phyloP scores from a whole-genome alignment of 768 basidiomycete genomes.

The Pisolithus microcarpus region DNA sequence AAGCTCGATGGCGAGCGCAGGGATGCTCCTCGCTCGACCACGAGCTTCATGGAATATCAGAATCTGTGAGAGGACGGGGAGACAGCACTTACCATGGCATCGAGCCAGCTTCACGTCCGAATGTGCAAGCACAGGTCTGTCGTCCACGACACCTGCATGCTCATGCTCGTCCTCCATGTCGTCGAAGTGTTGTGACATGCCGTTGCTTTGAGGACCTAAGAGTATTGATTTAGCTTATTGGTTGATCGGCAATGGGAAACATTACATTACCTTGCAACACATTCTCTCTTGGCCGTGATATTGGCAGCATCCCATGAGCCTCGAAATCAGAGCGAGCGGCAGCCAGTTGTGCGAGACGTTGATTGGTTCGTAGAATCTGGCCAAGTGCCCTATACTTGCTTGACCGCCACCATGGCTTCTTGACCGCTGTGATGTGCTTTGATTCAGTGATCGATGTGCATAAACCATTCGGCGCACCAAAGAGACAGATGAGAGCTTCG shows the following conservation, averaged over 20 bases:
- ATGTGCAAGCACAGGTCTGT: neutral
- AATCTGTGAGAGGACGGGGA: neutral
- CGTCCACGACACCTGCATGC: neutral
- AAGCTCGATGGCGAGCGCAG: neutral
- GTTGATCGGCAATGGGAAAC: no score
- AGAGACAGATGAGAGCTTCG: slow-evolving; percentile 2
- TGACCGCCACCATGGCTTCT: neutral
- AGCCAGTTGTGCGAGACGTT: slow-evolving; percentile 10
- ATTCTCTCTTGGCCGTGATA: no score
- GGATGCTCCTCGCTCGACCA: no score
- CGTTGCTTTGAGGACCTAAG: no score
- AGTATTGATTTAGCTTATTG: no score
- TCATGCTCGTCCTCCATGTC: neutral
- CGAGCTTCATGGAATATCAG: no score
- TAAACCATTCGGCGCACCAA: slow-evolving; percentile 11
- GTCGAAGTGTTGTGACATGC: no score
- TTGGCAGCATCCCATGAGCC: slow-evolving; percentile 14
- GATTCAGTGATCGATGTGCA: neutral
- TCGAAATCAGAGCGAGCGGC: slow-evolving; percentile 15
- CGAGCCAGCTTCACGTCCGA: neutral
- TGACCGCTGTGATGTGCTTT: neutral
- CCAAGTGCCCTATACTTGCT: neutral
- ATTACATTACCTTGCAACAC: no score
- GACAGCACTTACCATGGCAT: neutral
- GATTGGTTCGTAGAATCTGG: neutral